Percentiles rank a stretch among this genome's conserved stretches.
Evolutionary conservation across 148 eudicot genomes (phyloP).

Genomic region (Amaranthus palmeri): DNA sequence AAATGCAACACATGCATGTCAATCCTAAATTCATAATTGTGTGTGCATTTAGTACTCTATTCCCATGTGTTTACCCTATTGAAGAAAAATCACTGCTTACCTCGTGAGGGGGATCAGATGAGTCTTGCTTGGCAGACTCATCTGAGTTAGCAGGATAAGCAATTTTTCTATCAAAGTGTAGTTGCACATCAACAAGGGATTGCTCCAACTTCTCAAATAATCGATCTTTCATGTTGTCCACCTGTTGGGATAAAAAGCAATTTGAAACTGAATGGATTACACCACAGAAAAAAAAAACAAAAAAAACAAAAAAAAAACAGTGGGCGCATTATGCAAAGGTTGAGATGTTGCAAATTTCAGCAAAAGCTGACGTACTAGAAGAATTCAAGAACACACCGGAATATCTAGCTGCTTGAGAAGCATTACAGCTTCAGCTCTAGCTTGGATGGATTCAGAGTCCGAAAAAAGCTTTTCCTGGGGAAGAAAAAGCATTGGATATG

Average conservation of each 20-base stretch:
- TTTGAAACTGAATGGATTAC: slow-evolving; percentile 7
- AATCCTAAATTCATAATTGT: neutral
- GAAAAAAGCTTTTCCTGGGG: slow-evolving; percentile 81
- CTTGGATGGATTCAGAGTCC: slow-evolving; percentile 97
- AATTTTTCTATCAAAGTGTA: slow-evolving; percentile 41
- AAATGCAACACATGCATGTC: neutral
- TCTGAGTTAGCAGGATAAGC: slow-evolving; percentile 30
- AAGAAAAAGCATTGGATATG: slow-evolving; percentile 1
- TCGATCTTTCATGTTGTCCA: slow-evolving; percentile 74
- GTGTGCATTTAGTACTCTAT: too few relatives aligned
- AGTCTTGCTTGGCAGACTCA: slow-evolving; percentile 37
- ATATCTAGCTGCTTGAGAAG: slow-evolving; percentile 95
- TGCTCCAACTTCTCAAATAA: slow-evolving; percentile 87
- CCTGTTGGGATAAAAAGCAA: slow-evolving; percentile 42
- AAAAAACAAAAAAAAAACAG: too few relatives aligned
- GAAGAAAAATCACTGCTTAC: slow-evolving; percentile 30
- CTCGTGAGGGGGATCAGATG: slow-evolving; percentile 43
- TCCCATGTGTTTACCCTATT: neutral
- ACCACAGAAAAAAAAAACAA: neutral
- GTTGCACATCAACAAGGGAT: slow-evolving; percentile 65
- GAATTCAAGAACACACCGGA: slow-evolving; percentile 58
- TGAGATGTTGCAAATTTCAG: neutral
- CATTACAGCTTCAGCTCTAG: slow-evolving; percentile 98
- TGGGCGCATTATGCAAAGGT: neutral
- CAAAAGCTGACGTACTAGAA: slow-evolving; percentile 10